A percentile compares a stretch with the other conserved stretches of the same genome.
phyloP scores from a whole-genome alignment of 768 basidiomycete species.

The Podaxis sp. region DNA sequence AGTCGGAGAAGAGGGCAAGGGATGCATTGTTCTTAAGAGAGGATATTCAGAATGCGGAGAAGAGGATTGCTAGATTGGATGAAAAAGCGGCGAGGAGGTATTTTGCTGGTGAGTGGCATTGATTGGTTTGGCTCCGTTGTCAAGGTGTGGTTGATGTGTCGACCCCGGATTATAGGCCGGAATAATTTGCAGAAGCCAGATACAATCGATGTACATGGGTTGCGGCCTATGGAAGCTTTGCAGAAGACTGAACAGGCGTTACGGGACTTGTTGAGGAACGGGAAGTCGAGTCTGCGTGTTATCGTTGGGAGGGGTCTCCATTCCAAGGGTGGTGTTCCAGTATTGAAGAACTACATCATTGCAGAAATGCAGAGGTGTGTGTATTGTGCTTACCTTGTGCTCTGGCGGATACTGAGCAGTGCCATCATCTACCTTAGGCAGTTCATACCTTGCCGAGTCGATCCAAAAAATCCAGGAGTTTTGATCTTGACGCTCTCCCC shows the following conservation, averaged over 20 bases:
- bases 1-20: conserved; percentile 26
- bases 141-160: neutral
- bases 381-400: conserved; percentile 1
- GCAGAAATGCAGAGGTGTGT: conserved; percentile 65
- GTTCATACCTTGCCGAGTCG: conserved; percentile 62
- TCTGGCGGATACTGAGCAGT: neutral
- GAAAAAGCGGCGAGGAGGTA: conserved; percentile 41
- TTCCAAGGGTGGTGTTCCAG: conserved; percentile 62
- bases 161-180: neutral
- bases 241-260: conserved; percentile 38
- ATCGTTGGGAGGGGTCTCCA: conserved; percentile 81
- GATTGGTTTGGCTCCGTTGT: neutral
- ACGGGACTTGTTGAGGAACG: conserved; percentile 30
- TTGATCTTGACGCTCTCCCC: conserved; percentile 43
- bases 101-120: conserved; percentile 33
- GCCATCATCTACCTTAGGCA: conserved; percentile 37
- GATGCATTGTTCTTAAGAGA: conserved; percentile 36
- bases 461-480: conserved; percentile 72
- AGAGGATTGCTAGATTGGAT: conserved; percentile 33
- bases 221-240: conserved; percentile 43
- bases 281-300: conserved; percentile 30
- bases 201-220: conserved; percentile 46
- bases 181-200: conserved; percentile 29
- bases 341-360: conserved; percentile 79
- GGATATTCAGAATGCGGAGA: conserved; percentile 32